Evolutionary conservation across 257 asterid species (phyloP).

Genomic region (Solanum piurae): DNA sequence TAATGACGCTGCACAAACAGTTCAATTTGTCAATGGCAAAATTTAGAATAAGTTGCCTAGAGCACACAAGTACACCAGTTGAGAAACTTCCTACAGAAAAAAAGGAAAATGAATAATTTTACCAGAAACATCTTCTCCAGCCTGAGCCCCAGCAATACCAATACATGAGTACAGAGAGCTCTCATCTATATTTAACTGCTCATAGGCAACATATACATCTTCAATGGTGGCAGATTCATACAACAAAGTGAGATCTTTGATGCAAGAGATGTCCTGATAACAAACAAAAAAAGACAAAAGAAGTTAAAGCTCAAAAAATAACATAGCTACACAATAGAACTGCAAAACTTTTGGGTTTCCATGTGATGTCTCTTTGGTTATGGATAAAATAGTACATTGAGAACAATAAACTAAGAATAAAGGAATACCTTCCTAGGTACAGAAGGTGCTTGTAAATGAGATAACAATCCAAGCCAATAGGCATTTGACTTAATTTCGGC

Average conservation of each 20-base stretch:
- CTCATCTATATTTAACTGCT: constrained; percentile 81
- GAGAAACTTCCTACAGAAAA: neutral
- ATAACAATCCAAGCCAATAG: constrained; percentile 94
- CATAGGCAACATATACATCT: constrained; percentile 75
- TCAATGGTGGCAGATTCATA: constrained; percentile 78
- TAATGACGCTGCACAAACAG: constrained; percentile 26
- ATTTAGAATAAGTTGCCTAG: neutral
- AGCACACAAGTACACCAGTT: neutral
- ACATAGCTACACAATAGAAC: neutral
- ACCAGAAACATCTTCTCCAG: constrained; percentile 71
- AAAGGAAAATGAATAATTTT: neutral
- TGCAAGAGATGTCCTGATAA: constrained; percentile 84
- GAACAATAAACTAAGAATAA: neutral
- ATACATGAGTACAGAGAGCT: constrained; percentile 81
- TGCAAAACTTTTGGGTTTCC: neutral
- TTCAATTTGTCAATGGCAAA: neutral
- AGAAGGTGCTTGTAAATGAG: constrained; percentile 85
- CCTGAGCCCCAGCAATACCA: constrained; percentile 83
- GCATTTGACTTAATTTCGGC: constrained; percentile 97
- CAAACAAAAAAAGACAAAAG: constrained; percentile 3
- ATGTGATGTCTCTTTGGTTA: neutral
- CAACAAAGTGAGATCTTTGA: constrained; percentile 68
- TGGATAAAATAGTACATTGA: neutral
- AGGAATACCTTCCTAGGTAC: constrained; percentile 81
- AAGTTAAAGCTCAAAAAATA: neutral